Evolutionary conservation across 148 eudicot genomes (phyloP).

Genomic region (Selenicereus undatus): DNA sequence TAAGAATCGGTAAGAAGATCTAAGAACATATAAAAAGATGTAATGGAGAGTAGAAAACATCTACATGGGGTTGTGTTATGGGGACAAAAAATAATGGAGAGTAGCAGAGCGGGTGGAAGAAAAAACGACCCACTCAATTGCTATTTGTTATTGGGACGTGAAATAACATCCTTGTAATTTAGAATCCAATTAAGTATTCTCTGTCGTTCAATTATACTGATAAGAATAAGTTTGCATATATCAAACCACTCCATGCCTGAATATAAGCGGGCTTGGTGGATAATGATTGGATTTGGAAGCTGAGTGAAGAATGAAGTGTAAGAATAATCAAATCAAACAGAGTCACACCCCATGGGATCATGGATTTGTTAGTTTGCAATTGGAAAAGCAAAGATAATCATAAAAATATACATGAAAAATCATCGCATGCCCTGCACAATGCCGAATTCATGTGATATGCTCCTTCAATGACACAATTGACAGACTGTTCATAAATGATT

Average conservation of each 20-base stretch:
- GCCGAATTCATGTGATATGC: constrained; percentile 17
- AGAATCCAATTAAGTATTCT: too few species aligned
- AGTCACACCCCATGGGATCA: neutral
- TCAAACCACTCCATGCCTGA: neutral
- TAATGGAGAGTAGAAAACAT: too few species aligned
- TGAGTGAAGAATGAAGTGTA: neutral
- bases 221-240: neutral
- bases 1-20: too few species aligned
- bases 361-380: neutral
- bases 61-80: too few species aligned
- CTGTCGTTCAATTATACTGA: neutral
- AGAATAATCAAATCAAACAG: neutral
- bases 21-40: too few species aligned
- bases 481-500: neutral
- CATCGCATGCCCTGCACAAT: constrained; percentile 2
- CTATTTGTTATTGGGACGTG: too few species aligned
- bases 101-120: too few species aligned
- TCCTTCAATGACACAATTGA: constrained; percentile 9
- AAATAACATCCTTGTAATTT: too few species aligned
- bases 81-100: too few species aligned
- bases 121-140: too few species aligned
- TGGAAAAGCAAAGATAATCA: neutral
- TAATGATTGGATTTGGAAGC: neutral
- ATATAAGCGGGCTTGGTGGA: neutral
- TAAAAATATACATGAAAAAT: neutral